These are phyloP conservation scores for Pythium angustatum DNA, from an alignment of 352 stramenopile genomes.

Conservation along the genomic window DNA sequence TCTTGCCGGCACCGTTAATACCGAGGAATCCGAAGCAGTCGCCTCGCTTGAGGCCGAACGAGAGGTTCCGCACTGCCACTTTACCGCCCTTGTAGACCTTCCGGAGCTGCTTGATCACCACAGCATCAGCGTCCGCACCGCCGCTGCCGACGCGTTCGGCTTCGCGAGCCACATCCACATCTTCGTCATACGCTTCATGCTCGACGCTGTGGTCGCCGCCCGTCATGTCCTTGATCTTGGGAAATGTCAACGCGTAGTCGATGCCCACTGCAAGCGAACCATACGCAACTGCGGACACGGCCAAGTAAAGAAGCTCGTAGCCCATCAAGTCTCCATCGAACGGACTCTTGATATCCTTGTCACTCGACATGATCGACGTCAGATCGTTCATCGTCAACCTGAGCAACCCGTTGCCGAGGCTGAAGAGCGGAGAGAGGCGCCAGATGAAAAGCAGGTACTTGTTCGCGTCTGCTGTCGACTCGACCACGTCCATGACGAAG, in stretches of 20 bases:
- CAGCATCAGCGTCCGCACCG: slow-evolving; percentile 38
- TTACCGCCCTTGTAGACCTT: slow-evolving; percentile 91
- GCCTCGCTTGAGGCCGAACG: slow-evolving; percentile 80
- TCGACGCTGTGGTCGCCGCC: slow-evolving; percentile 21
- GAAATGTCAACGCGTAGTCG: slow-evolving; percentile 60
- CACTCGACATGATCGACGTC: slow-evolving; percentile 23
- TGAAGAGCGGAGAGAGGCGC: slow-evolving; percentile 62
- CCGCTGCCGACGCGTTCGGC: slow-evolving; percentile 18
- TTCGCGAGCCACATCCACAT: slow-evolving; percentile 33
- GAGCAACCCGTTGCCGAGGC: slow-evolving; percentile 44
- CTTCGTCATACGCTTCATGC: slow-evolving; percentile 22
- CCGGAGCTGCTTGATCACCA: slow-evolving; percentile 62
- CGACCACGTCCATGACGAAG: slow-evolving; percentile 54
- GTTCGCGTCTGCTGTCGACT: slow-evolving; percentile 49
- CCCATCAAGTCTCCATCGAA: slow-evolving; percentile 61
- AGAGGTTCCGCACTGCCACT: slow-evolving; percentile 70
- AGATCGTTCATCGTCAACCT: slow-evolving; percentile 23
- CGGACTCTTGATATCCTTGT: slow-evolving; percentile 45
- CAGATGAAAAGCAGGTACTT: slow-evolving; percentile 67
- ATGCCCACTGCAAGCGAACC: slow-evolving; percentile 43
- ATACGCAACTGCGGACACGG: slow-evolving; percentile 47
- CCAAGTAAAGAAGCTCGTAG: slow-evolving; percentile 59
- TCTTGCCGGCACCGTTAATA: slow-evolving; percentile 95
- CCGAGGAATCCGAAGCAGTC: slow-evolving; percentile 95
- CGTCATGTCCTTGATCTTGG: slow-evolving; percentile 36